phyloP scores from a whole-genome alignment of 306 rosid genomes.

The Lathyrus tuberosus region DNA sequence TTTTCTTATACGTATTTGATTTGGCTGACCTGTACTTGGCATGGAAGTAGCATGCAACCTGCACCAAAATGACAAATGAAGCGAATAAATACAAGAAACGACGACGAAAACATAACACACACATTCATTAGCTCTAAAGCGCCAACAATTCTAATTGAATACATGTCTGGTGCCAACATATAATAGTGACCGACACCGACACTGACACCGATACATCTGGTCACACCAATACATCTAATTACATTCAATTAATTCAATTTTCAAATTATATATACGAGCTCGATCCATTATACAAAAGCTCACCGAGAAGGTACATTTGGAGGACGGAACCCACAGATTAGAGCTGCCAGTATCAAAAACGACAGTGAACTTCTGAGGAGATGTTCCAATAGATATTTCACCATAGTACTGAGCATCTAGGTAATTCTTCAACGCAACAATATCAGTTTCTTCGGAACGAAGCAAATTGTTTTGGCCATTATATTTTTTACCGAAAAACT shows the following conservation, averaged over 20 bases:
- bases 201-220: too few relatives aligned
- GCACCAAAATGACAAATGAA: conserved; percentile 45
- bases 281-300: conserved; percentile 30
- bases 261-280: background rate
- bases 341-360: conserved; percentile 95
- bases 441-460: conserved; percentile 43
- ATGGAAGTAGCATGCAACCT: conserved; percentile 84
- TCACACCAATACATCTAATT: background rate
- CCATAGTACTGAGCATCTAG: conserved; percentile 96
- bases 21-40: conserved; percentile 66
- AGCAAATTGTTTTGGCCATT: conserved; percentile 43
- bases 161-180: background rate
- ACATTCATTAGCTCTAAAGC: background rate
- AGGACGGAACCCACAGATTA: conserved; percentile 93
- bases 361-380: conserved; percentile 81
- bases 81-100: background rate
- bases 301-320: conserved; percentile 73
- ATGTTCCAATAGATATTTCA: conserved; percentile 78
- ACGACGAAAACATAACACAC: background rate
- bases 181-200: background rate
- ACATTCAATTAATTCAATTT: background rate
- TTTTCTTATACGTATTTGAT: conserved; percentile 64
- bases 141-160: background rate
- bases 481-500: conserved; percentile 49
- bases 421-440: conserved; percentile 73